These are phyloP conservation scores for Marsdenia floribunda DNA, from an alignment of 257 asterid species.

Conservation along the genomic window DNA sequence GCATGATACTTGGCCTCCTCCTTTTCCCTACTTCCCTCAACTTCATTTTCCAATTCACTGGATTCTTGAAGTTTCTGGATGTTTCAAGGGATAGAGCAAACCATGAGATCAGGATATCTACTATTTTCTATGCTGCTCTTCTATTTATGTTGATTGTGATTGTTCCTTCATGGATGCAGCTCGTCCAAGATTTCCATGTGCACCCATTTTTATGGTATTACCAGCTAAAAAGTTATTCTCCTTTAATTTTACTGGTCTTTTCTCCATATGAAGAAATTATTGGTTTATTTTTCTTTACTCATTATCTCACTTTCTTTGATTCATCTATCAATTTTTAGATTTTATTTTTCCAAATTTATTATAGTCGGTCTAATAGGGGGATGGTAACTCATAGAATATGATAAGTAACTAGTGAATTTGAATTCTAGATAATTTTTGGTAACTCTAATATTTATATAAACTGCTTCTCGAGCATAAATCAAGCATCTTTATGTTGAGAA, in stretches of 20 bases:
- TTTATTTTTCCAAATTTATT: not conserved
- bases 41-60: constrained; percentile 37
- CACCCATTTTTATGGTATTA: constrained; percentile 78
- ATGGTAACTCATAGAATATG: not conserved
- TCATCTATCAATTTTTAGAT: not conserved
- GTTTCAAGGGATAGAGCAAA: constrained; percentile 28
- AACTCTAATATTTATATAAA: not conserved
- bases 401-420: not conserved
- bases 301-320: not conserved
- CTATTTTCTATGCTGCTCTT: constrained; percentile 53
- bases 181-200: constrained; percentile 56
- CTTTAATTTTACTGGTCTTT: not conserved
- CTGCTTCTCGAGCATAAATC: not conserved
- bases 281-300: not conserved
- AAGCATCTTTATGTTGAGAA: not conserved
- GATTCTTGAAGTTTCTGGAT: constrained; percentile 27
- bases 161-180: constrained; percentile 90
- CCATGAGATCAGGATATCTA: constrained; percentile 48
- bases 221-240: not conserved
- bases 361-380: not conserved
- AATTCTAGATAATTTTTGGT: not conserved
- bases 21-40: constrained; percentile 60
- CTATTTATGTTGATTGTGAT: constrained; percentile 39
- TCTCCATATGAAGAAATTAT: not conserved
- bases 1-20: constrained; percentile 69